Evolutionary conservation across 345 rosid genomes (phyloP).

Genomic region (Moricandia moricandioides): DNA sequence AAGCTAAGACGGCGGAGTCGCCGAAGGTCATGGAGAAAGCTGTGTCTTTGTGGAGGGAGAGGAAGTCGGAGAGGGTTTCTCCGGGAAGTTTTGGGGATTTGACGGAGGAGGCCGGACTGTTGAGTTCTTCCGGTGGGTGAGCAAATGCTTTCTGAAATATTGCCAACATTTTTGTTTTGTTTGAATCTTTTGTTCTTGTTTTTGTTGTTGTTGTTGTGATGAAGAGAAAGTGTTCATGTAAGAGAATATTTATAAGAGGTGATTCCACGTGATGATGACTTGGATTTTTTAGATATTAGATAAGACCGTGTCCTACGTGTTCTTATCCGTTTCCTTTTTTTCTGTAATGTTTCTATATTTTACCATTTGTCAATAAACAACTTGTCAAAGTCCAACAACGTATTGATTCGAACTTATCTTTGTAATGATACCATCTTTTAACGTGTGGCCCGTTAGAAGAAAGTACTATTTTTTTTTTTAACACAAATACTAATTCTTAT

Average conservation of each 20-base stretch:
- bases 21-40: slow-evolving; percentile 71
- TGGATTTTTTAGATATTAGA: slow-evolving; percentile 14
- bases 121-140: slow-evolving; percentile 88
- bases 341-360: not conserved
- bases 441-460: slow-evolving; percentile 1
- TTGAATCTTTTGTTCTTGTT: not conserved
- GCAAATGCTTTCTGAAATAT: slow-evolving; percentile 73
- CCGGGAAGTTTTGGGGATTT: slow-evolving; percentile 59
- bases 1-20: slow-evolving; percentile 67
- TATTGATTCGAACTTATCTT: not conserved
- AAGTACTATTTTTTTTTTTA: too few species aligned
- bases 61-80: slow-evolving; percentile 64
- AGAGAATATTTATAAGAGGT: slow-evolving; percentile 9
- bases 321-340: slow-evolving; percentile 33
- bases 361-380: slow-evolving; percentile 4
- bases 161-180: slow-evolving; percentile 61
- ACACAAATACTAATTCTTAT: not conserved
- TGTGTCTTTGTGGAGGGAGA: slow-evolving; percentile 46
- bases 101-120: slow-evolving; percentile 61
- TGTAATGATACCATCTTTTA: not conserved
- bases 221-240: not conserved
- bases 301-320: slow-evolving; percentile 41
- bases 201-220: not conserved
- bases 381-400: not conserved
- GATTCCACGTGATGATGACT: slow-evolving; percentile 11